Base-by-base conservation (phyloP, 176 grass and related monocot species). In the Carex pumila region DNA sequence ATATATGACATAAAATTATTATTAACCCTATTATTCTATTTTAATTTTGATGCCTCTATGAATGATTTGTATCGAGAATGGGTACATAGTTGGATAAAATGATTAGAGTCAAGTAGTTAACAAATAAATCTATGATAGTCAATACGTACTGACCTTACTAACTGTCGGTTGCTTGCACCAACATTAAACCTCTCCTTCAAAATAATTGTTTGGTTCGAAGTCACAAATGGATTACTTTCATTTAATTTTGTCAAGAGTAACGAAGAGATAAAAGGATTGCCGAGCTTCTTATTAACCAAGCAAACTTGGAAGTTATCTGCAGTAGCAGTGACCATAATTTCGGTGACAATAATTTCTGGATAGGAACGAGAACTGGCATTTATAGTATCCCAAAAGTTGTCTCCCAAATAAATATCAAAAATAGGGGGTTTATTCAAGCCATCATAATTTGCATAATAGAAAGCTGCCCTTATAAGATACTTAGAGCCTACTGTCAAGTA, bases 401-500 rank as follows among this genome's bases (percentile, higher is more conserved):
- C 13, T 6, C 88, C 91, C 14, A 90, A 7, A 32, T 93, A 89
- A 13, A 91, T 59, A 81, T 93, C 70, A 80, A 93, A 93, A 1
- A 79, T 25, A 17, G 89, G 87, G 55, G 31, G 58, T 30, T 53
- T 86, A 45, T 87, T 62, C 55, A 71, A 63, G 56, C 72, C 43
- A 67, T 91, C 85, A 0, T 91, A 93, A 34, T 91, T 89, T 17
- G 70, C 87, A 56, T 91, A 93, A 12, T 82, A 84, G 57, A 93
- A 91, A 11, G 18, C 43, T 31, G 86, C 89, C 37, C 87, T 71
- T 17, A 91, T 65, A 2, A 93, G 65, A 31, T 90, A 93, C 61
- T 87, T 93, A 36, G 83, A 86, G 75, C 84, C 89, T 0, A 45
- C 13, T 18, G 47, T 61, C 53, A 93, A 81, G 57, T 84, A 68